Conservation (phyloP, 495 filamentous ascomycete species). For the Neurospora sp. region DNA sequence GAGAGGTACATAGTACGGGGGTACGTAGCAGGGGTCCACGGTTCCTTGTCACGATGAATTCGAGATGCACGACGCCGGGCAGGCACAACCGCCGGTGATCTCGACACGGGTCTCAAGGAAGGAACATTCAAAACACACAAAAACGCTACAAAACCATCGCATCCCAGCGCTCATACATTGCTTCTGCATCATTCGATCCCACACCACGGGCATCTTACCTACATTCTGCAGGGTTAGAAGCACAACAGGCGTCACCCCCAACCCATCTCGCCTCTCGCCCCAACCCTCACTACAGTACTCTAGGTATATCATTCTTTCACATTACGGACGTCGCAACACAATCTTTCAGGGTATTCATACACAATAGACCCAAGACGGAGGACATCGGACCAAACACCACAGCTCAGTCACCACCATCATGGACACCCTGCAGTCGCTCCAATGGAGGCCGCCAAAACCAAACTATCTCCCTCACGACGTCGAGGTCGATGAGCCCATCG, state of each 20-base stretch:
- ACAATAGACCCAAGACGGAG: neutral
- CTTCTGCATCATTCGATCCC: neutral
- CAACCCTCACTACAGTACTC: neutral
- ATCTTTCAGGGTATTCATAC: neutral
- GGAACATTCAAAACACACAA: neutral
- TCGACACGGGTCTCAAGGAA: neutral
- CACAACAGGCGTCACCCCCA: neutral
- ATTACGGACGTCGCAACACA: neutral
- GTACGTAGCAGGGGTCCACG: neutral
- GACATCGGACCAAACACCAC: neutral
- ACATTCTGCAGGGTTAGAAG: neutral
- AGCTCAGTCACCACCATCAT: neutral
- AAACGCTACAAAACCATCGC: neutral
- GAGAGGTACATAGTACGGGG: neutral
- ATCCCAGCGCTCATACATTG: neutral
- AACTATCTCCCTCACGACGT: slow-evolving; percentile 40
- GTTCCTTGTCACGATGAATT: neutral
- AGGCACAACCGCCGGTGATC: neutral
- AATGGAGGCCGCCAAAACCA: slow-evolving; percentile 32
- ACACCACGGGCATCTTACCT: neutral
- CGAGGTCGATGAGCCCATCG: slow-evolving; percentile 41
- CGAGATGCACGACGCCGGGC: slow-evolving; percentile 1
- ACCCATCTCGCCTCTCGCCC: neutral
- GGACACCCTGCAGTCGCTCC: slow-evolving; percentile 18
- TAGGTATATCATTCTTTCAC: neutral